Base-by-base conservation (phyloP, 768 basidiomycete species). In the Fomitopsis serialis region DNA sequence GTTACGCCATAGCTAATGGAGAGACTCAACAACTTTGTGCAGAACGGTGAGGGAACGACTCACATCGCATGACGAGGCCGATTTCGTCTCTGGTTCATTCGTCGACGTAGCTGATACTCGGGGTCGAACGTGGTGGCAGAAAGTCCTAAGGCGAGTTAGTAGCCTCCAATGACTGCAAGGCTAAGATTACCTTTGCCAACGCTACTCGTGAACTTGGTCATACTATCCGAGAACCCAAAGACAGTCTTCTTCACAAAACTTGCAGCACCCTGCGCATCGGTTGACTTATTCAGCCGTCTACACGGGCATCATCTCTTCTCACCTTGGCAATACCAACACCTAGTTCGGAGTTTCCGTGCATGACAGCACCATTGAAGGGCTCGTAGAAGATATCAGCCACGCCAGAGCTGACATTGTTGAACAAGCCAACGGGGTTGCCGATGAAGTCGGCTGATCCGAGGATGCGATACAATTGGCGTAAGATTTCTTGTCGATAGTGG, bases 221-320 rank as follows among this genome's bases (percentile, higher is more conserved):
- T 76, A 65, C 92, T 96, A 64, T 99, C 96, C 32, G 90, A 89
- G 42, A 99, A 67, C 35, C 97, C 97, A 62, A 98, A 99, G 7
- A 98, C 91, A 0, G 96, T 97, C 74, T 99, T 99, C 76, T 98
- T 98, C 51, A 98, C 89, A 61, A 99, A 95, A 66, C 94, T 98
- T 7, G 95, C 93, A 0, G 96, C 96, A 43, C 97, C 97, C 88
- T 95, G 61, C n/a, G n/a, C n/a, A n/a, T n/a, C n/a, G n/a, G n/a
- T 8, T 21, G 37, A n/a, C 25, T 2, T 42, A 45, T 32, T 32
- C 11, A 32, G 54, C 2, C 3, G 37, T 23, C 46, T 48, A 11
- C 25, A 15, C 15, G 5, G 44, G 6, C 23, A 37, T 23, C 19
- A 6, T 7, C n/a, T 48, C 12, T 7, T 35, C 63, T 57, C 58